Percentiles rank a stretch among this genome's conserved stretches.
Conservation (phyloP, 805 yeast genomes). For the Allodekkera sacchari region DNA sequence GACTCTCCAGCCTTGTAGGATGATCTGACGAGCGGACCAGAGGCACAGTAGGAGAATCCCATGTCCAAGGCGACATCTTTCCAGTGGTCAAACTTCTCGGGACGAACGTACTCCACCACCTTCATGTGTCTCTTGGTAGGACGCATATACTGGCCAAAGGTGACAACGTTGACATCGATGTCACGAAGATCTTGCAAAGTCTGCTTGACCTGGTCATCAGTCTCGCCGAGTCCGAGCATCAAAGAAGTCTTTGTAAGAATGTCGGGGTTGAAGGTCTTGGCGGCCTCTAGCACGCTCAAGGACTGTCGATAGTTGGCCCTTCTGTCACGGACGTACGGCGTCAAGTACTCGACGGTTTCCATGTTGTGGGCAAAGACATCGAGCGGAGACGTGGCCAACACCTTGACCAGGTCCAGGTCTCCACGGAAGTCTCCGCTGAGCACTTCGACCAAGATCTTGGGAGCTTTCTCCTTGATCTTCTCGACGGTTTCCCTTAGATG, state of each 20-base stretch:
- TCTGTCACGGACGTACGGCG: slow-evolving; percentile 93
- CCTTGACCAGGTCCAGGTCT: slow-evolving; percentile 67
- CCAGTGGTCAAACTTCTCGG: slow-evolving; percentile 94
- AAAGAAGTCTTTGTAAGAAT: slow-evolving; percentile 87
- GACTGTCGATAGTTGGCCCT: slow-evolving; percentile 93
- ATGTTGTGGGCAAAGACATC: slow-evolving; percentile 97
- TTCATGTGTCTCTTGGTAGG: slow-evolving; percentile 98
- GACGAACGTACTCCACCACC: slow-evolving; percentile 90
- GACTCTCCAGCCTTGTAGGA: slow-evolving; percentile 98
- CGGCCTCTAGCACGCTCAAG: slow-evolving; percentile 65
- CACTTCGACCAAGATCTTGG: slow-evolving; percentile 87
- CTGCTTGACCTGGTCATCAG: slow-evolving; percentile 78
- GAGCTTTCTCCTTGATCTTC: slow-evolving; percentile 79
- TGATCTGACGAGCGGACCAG: slow-evolving; percentile 94
- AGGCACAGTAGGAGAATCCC: slow-evolving; percentile 94
- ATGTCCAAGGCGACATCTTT: slow-evolving; percentile 72
- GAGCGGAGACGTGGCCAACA: slow-evolving; percentile 76
- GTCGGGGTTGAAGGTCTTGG: slow-evolving; percentile 67
- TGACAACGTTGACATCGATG: slow-evolving; percentile 82
- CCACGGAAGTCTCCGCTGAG: slow-evolving; percentile 95
- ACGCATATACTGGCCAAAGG: slow-evolving; percentile 98
- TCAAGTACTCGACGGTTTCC: slow-evolving; percentile 91
- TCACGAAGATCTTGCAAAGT: slow-evolving; percentile 71
- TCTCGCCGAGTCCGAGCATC: slow-evolving; percentile 96
- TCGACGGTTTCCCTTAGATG: slow-evolving; percentile 85